Evolutionary conservation across 208 protist species (phyloP).

Genomic region (Leptomonas pyrrhocoris): DNA sequence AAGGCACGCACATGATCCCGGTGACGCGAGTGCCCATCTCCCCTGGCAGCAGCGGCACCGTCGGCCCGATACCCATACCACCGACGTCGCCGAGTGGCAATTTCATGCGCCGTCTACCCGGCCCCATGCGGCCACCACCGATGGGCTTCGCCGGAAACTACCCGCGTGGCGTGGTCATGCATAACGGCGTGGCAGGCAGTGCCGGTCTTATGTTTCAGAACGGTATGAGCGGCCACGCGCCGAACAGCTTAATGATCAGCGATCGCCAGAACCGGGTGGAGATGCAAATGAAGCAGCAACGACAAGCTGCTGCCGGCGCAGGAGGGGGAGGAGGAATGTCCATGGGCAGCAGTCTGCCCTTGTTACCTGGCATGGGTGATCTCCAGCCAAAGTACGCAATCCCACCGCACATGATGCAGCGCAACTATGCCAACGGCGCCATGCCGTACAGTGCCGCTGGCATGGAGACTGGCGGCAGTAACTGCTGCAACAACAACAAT

Average conservation of each 20-base stretch:
- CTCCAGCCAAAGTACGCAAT: conserved; percentile 11
- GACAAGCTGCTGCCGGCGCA: not conserved
- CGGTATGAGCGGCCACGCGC: conserved; percentile 9
- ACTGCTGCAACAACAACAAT: conserved; percentile 6
- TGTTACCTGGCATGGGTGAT: conserved; percentile 13
- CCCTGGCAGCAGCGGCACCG: conserved; percentile 9
- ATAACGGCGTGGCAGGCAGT: not conserved
- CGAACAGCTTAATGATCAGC: not conserved
- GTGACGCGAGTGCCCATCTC: conserved; percentile 13
- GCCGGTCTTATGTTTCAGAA: conserved; percentile 9
- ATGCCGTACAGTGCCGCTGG: not conserved
- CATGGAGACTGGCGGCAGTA: not conserved
- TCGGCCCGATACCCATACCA: conserved; percentile 20
- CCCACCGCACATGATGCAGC: conserved; percentile 17
- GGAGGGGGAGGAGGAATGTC: not conserved
- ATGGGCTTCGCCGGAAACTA: conserved; percentile 5
- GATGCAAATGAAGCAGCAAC: not conserved
- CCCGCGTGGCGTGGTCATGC: conserved; percentile 13
- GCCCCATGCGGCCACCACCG: conserved; percentile 9
- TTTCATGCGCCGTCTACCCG: conserved; percentile 22
- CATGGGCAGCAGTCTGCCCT: conserved; percentile 14
- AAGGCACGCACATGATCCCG: conserved; percentile 25
- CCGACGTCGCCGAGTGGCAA: not conserved
- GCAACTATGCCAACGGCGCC: not conserved
- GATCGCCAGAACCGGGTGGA: conserved; percentile 16